Conservation (phyloP, 2,329 filamentous ascomycete species). For the Ophiostoma pallidulum region DNA sequence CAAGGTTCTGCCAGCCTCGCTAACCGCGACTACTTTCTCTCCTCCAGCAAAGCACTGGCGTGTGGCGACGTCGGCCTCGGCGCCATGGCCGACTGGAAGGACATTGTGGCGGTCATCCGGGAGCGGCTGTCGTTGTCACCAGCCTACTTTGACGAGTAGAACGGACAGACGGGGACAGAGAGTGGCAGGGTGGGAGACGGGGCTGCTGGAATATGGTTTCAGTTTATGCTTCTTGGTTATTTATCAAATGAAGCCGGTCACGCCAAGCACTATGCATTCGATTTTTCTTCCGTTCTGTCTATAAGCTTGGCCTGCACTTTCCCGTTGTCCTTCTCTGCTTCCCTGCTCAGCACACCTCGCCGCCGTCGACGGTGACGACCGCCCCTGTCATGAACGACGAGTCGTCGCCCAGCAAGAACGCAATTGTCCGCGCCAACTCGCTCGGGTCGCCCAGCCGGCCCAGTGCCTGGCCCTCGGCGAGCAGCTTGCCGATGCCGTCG, state of each 20-base stretch:
- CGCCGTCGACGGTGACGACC: not conserved
- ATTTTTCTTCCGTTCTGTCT: no score
- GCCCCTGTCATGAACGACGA: constrained; percentile 15
- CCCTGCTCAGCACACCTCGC: not conserved
- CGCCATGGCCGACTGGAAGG: constrained; percentile 73
- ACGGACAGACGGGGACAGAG: not conserved
- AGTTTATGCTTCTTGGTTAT: no score
- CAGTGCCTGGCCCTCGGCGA: constrained; percentile 23
- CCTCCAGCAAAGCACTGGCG: constrained; percentile 55
- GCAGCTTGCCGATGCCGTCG: constrained; percentile 34
- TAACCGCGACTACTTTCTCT: no score
- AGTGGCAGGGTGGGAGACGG: not conserved
- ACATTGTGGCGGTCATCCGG: constrained; percentile 60
- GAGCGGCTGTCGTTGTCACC: constrained; percentile 32
- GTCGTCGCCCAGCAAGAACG: constrained; percentile 15
- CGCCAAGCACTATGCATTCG: no score
- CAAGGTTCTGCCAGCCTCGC: no score
- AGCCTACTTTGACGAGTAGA: not conserved
- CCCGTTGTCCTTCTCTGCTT: not conserved
- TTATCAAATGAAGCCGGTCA: no score
- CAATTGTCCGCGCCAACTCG: constrained; percentile 23
- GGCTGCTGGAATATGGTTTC: no score
- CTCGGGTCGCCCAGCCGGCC: constrained; percentile 37
- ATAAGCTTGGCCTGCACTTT: no score
- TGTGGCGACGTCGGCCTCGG: constrained; percentile 78